Base-by-base conservation (phyloP, 2,329 filamentous ascomycete genomes). In the Hymenoscyphus scutula region DNA sequence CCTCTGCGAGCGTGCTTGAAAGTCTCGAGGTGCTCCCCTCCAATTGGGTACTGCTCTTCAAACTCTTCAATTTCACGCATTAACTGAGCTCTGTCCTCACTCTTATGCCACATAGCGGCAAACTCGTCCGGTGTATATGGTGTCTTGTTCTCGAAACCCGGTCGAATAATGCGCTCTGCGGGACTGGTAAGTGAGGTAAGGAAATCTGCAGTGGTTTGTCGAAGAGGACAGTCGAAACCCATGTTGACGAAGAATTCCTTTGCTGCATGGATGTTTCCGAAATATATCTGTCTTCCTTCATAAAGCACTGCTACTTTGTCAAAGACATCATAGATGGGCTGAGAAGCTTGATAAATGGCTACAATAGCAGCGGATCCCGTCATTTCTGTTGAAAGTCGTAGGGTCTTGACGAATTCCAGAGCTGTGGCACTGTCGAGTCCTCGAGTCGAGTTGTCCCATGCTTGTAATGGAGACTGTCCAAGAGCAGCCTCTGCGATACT, bases 231-330 rank as follows among this genome's bases (percentile, higher is more conserved):
- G 13, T 84, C 79, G 69, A 92, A 94, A 0, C 90, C 90, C 32
- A 93, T 78, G n/a, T 84, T 77, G 56, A 86, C 76, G 66, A 93
- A 92, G 72, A 90, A 93, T 19, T 80, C 75, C 71, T 84, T 89
- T 76, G 3, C 82, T 80, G 0, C 84, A 80, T 1, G 79, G 80
- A 1, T 83, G 0, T 84, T 82, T 0, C 90, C 90, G 69, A 87
- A 93, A 76, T 85, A 93, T 65, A 93, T 93, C 71, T 93, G 84
- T 0, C 87, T 82, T 0, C 90, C 91, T 71, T 92, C 88, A 70
- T 93, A 92, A 0, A 94, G 77, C 0, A 95, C 87, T 0, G 86
- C 86, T 91, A 77, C 85, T 92, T 90, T 90, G 75, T 90, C 87
- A 67, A 90, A 89, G 2, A 86, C 65, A 63, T 90, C 86, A 71